A percentile compares a stretch with the other conserved stretches of the same genome.
Evolutionary conservation across 140 eudicot species (phyloP).

Genomic region (Erigeron philadelphicus): DNA sequence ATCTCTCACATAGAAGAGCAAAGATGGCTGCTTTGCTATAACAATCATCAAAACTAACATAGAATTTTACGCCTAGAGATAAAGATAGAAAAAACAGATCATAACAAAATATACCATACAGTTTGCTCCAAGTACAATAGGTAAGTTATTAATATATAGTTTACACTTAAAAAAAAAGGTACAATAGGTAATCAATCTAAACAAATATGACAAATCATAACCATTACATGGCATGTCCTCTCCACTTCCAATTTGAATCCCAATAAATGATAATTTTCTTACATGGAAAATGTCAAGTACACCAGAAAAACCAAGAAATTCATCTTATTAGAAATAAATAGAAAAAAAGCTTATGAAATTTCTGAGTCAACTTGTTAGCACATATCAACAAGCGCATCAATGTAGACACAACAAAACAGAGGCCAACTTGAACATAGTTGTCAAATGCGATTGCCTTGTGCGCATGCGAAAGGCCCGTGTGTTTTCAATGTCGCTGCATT

Average conservation of each 20-base stretch:
- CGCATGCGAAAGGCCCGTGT: too few relatives aligned
- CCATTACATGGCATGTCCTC: background rate
- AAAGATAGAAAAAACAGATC: background rate
- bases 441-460: too few relatives aligned
- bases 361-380: background rate
- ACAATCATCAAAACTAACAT: background rate
- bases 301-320: background rate
- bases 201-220: background rate
- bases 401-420: background rate
- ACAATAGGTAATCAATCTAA: background rate
- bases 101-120: background rate
- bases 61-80: background rate
- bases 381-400: slow-evolving; percentile 7
- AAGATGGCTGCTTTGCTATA: background rate
- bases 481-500: too few relatives aligned
- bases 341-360: background rate
- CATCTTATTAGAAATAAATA: background rate
- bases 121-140: slow-evolving; percentile 3
- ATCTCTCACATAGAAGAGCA: slow-evolving; percentile 8
- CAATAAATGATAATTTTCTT: slow-evolving; percentile 3
- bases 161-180: background rate
- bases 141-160: too few relatives aligned
- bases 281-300: background rate
- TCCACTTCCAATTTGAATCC: background rate
- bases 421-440: background rate